Base-by-base conservation (phyloP, 2,329 filamentous ascomycete genomes). In the Fusarium pseudocircinatum region DNA sequence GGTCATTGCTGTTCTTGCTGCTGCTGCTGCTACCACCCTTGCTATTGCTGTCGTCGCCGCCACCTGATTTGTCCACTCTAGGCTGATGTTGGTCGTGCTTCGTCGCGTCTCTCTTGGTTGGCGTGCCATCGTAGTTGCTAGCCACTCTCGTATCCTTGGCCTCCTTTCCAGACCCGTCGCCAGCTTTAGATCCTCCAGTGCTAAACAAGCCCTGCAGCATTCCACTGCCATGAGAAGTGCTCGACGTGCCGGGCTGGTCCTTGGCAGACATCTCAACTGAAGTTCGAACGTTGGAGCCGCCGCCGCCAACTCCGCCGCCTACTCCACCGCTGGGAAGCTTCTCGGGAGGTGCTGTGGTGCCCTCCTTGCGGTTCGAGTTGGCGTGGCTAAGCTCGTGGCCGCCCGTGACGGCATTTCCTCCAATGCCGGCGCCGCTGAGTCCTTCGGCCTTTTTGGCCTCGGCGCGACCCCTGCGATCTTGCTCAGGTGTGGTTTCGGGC, bases 301-400 rank as follows among this genome's bases (percentile, higher is more conserved):
- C 81, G 2, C 46, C 77, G 2, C 81, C 81, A 36, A 71, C 66
- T 6, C 81, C 81, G 2, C 81, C 81, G 1, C 81, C 81, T 4
- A 81, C 77, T 11, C 79, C 78, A 2, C 81, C 81, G 2, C 79
- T 75, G 10, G 81, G 81, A 1, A 83, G 75, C 66, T 81, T 75
- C n/a, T 82, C 80, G 30, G 20, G 64, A 30, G 63, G 46, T n/a
- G 65, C 72, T 9, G 80, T 76, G 6, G 76, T 78, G n/a, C 72
- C 32, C 11, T 75, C 69, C 11, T 60, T 75, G 36, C 70, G 72
- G 9, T 75, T 47, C 3, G 74, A 67, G 64, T 77, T 72, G 24
- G 52, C 66, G 40, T 69, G 67, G 36, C 78, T 74, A 22, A 78
- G 65, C 67, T 81, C 81, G 30, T 79, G 75, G 24, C 79, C 79